phyloP scores from a whole-genome alignment of 2,329 filamentous ascomycete genomes.

The Hymenoscyphus albidus region DNA sequence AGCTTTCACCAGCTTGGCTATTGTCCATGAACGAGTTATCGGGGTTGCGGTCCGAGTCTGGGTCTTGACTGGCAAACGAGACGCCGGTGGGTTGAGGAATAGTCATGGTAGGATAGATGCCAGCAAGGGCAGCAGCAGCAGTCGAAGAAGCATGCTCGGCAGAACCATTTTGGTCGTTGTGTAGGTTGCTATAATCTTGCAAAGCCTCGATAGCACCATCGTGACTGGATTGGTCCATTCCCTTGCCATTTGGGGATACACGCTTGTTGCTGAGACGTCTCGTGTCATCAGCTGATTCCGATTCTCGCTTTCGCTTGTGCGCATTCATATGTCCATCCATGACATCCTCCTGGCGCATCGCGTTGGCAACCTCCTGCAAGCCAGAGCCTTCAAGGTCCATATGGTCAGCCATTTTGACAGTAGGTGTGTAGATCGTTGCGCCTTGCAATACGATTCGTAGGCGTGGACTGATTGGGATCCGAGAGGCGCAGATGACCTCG shows the following conservation, averaged over 20 bases:
- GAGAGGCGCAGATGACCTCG: conserved; percentile 34
- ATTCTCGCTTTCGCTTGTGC: conserved; percentile 37
- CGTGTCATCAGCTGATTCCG: conserved; percentile 36
- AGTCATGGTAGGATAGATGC: conserved; percentile 49
- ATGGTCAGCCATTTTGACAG: conserved; percentile 32
- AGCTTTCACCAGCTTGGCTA: conserved; percentile 31
- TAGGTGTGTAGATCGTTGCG: conserved; percentile 24
- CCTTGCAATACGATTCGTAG: conserved; percentile 32
- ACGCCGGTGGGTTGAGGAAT: conserved; percentile 53
- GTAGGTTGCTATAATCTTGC: conserved; percentile 40
- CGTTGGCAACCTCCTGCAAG: conserved; percentile 37
- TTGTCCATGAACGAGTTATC: conserved; percentile 41
- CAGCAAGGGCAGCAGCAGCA: conserved; percentile 48
- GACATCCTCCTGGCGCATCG: conserved; percentile 34
- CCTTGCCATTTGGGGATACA: conserved; percentile 33
- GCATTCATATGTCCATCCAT: conserved; percentile 19
- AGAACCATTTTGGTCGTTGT: conserved; percentile 51
- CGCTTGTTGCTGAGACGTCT: conserved; percentile 35
- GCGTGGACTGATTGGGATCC: conserved; percentile 17
- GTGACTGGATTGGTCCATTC: conserved; percentile 2
- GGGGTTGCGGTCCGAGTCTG: conserved; percentile 38
- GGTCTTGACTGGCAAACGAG: conserved; percentile 44
- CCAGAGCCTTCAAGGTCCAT: conserved; percentile 36
- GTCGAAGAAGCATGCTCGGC: conserved; percentile 52
- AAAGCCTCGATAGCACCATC: conserved; percentile 30